Conservation (phyloP, 306 rosid species). For the Rubus parviflorus region DNA sequence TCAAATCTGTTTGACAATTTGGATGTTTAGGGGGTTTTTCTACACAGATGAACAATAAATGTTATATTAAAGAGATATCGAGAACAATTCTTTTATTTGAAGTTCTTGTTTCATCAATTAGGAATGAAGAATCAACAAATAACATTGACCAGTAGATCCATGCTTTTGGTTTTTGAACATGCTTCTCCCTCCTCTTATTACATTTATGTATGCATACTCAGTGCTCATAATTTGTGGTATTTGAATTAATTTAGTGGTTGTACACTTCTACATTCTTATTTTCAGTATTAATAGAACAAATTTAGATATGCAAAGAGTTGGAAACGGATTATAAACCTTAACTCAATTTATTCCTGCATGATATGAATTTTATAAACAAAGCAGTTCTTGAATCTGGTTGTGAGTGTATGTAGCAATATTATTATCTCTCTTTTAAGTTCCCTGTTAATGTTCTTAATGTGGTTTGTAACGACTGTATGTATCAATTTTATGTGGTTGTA, state of each 20-base stretch:
- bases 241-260: background rate
- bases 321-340: background rate
- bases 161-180: background rate
- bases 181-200: background rate
- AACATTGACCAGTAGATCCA: conserved; percentile 3
- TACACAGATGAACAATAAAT: background rate
- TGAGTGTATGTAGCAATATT: background rate
- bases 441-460: background rate
- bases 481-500: conserved; percentile 3
- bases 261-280: background rate
- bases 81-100: background rate
- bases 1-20: background rate
- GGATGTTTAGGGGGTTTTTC: background rate
- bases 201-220: background rate
- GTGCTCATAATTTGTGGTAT: background rate
- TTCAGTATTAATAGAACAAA: background rate
- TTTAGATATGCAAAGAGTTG: background rate
- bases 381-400: background rate
- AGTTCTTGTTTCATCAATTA: background rate
- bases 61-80: background rate
- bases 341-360: background rate
- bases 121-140: background rate
- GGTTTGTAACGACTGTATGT: background rate
- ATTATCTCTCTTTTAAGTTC: background rate
- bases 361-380: background rate